These are phyloP conservation scores for Allium fistulosum DNA, from an alignment of 106 monocot species.

Conservation along the genomic window DNA sequence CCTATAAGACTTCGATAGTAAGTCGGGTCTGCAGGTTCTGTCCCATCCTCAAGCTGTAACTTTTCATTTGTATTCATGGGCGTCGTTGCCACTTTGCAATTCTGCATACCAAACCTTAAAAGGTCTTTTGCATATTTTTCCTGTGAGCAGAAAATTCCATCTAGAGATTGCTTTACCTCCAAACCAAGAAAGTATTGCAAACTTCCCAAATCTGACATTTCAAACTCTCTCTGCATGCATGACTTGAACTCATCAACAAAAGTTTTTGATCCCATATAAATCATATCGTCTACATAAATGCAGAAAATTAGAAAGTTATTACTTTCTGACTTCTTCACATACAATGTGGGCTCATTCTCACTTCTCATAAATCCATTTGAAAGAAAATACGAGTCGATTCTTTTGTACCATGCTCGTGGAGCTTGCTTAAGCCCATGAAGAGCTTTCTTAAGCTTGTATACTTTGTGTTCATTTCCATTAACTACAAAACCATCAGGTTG, in stretches of 20 bases:
- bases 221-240: neutral
- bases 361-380: neutral
- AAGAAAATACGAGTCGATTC: neutral
- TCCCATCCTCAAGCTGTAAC: neutral
- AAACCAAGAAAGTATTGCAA: conserved; percentile 8
- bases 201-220: conserved; percentile 6
- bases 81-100: neutral
- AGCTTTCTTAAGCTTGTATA: no score
- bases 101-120: neutral
- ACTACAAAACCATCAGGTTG: neutral
- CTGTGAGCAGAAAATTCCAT: conserved; percentile 1
- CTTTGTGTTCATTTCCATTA: neutral
- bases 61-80: neutral
- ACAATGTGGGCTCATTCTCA: neutral
- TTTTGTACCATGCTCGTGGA: neutral
- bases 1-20: neutral
- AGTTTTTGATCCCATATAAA: neutral
- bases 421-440: no score
- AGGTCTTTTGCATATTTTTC: conserved; percentile 4
- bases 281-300: conserved; percentile 20
- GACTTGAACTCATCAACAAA: neutral
- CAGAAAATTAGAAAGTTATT: neutral
- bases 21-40: neutral
- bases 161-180: neutral
- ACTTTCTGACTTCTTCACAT: neutral